A percentile compares a stretch with the other conserved stretches of the same genome.
Conservation (phyloP, 345 rosid genomes). For the Mangifera indica region DNA sequence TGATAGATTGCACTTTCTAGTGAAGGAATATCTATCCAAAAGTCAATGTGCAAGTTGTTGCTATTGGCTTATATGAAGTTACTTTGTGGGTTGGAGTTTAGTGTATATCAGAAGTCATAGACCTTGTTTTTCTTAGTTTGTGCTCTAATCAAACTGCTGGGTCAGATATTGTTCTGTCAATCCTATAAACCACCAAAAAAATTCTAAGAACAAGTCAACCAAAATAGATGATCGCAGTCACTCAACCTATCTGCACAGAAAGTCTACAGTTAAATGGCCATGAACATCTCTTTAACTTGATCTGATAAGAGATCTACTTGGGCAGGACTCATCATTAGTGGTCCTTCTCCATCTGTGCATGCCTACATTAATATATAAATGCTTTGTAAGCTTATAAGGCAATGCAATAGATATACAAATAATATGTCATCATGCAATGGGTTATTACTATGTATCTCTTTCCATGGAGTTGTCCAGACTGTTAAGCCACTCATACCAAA, state of each 20-base stretch:
- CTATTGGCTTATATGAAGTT: too few species aligned
- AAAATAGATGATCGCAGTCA: background rate
- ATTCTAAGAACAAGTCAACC: slow-evolving; percentile 2
- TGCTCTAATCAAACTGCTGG: background rate
- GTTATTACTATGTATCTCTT: slow-evolving; percentile 1
- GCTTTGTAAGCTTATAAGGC: too few species aligned
- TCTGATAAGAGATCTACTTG: background rate
- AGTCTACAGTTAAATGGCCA: slow-evolving; percentile 4
- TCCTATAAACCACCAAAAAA: background rate
- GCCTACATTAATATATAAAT: slow-evolving; percentile 16
- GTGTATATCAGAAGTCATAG: too few species aligned
- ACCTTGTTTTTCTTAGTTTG: background rate
- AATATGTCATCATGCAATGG: too few species aligned
- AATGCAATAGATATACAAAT: too few species aligned
- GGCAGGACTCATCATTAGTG: slow-evolving; percentile 2
- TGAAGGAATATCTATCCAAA: too few species aligned
- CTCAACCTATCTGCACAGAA: background rate
- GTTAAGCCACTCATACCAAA: slow-evolving; percentile 2
- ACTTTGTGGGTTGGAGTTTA: too few species aligned
- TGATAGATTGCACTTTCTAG: too few species aligned
- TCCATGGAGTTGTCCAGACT: slow-evolving; percentile 2
- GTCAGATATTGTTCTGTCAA: background rate
- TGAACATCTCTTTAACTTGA: slow-evolving; percentile 1
- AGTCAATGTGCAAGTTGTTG: too few species aligned
- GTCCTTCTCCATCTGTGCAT: slow-evolving; percentile 6